phyloP scores from a whole-genome alignment of 352 stramenopile genomes.

The Globisporangium carolinianum region DNA sequence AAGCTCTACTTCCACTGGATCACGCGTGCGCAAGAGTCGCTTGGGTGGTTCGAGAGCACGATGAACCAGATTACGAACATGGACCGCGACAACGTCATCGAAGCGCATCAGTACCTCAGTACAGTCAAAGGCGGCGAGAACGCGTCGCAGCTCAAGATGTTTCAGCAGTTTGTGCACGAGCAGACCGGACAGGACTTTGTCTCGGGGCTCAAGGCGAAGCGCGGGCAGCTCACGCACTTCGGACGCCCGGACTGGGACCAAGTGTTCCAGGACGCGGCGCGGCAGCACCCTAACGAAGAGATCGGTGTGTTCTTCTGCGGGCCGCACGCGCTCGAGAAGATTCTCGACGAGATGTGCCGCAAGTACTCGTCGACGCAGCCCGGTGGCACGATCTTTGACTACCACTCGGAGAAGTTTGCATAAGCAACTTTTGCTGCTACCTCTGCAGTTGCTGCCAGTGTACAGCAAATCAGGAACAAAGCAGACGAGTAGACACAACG shows the following conservation, averaged over 20 bases:
- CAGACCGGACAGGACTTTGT: conserved; percentile 75
- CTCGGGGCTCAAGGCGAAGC: conserved; percentile 65
- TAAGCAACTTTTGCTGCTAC: conserved; percentile 15
- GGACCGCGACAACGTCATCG: conserved; percentile 73
- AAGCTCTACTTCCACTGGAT: conserved; percentile 88
- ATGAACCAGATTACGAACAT: conserved; percentile 82
- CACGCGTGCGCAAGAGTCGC: conserved; percentile 65
- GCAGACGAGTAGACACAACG: not conserved
- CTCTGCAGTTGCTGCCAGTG: too few species aligned
- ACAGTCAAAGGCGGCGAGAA: conserved; percentile 71
- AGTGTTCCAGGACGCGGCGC: conserved; percentile 47
- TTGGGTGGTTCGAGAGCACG: conserved; percentile 80
- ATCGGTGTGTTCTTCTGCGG: conserved; percentile 88
- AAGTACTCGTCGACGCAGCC: conserved; percentile 48
- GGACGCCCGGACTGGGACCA: conserved; percentile 82
- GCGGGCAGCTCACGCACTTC: conserved; percentile 69
- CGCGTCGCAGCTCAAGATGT: conserved; percentile 69
- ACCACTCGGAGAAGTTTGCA: conserved; percentile 81
- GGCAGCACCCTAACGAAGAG: conserved; percentile 50
- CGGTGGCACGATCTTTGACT: conserved; percentile 69
- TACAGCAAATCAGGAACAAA: not conserved
- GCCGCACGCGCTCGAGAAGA: conserved; percentile 69
- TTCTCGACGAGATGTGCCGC: conserved; percentile 61
- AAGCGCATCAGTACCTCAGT: conserved; percentile 81
- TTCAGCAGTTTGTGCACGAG: conserved; percentile 82